Percentiles rank a stretch among this genome's conserved stretches.
These are phyloP conservation scores for Fragaria iinumae DNA, from an alignment of 306 rosid genomes.

Conservation along the genomic window DNA sequence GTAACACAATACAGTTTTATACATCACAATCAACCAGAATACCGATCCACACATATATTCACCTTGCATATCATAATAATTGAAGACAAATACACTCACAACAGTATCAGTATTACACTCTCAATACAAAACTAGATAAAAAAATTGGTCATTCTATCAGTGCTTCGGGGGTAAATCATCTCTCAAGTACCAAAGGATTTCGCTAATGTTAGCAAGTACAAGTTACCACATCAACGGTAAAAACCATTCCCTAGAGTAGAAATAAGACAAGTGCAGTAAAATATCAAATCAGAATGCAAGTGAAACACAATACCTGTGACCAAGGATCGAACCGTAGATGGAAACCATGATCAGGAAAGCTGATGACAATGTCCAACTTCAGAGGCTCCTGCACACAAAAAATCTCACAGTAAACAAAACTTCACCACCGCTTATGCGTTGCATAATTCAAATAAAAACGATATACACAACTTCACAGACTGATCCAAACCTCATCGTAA, in stretches of 20 bases:
- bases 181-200: neutral
- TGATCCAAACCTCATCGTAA: slow-evolving; percentile 75
- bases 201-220: neutral
- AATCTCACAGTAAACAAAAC: slow-evolving; percentile 4
- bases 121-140: neutral
- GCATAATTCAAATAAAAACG: neutral
- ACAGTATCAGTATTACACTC: neutral
- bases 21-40: neutral
- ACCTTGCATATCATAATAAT: neutral
- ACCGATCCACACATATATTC: neutral
- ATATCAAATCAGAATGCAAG: neutral
- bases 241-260: too few relatives aligned
- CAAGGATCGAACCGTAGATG: slow-evolving; percentile 97
- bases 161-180: neutral
- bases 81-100: slow-evolving; percentile 2
- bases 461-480: neutral
- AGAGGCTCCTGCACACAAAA: slow-evolving; percentile 68
- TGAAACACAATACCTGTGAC: slow-evolving; percentile 68
- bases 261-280: neutral
- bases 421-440: too few relatives aligned
- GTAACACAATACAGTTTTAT: neutral
- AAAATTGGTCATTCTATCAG: neutral
- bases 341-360: slow-evolving; percentile 97
- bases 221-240: too few relatives aligned
- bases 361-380: slow-evolving; percentile 80